Evolutionary conservation across 1,139 yeast species (phyloP).

Genomic region (Candida neerlandica): DNA sequence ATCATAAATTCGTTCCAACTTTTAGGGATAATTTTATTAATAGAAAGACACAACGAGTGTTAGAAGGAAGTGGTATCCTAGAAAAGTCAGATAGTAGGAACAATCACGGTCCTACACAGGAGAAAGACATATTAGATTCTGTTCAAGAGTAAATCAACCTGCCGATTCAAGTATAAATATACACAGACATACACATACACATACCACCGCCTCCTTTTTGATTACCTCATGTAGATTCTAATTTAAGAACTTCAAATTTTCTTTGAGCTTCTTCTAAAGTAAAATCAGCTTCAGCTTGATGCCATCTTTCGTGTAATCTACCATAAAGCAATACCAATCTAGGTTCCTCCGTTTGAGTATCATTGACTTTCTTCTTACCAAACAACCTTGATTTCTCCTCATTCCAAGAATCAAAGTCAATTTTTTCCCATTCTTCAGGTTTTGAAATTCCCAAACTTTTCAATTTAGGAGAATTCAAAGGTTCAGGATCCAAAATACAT

Average conservation of each 20-base stretch:
- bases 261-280: constrained; percentile 21
- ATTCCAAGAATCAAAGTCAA: constrained; percentile 38
- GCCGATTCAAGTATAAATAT: background rate
- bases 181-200: background rate
- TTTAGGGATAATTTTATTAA: constrained; percentile 31
- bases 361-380: constrained; percentile 34
- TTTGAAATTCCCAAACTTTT: constrained; percentile 30
- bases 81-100: background rate
- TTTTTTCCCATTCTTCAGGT: constrained; percentile 41
- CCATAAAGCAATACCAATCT: constrained; percentile 38
- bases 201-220: background rate
- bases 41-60: constrained; percentile 6
- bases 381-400: constrained; percentile 43
- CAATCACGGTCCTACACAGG: no score
- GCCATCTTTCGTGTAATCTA: constrained; percentile 46
- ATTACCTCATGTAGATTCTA: constrained; percentile 7
- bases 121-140: background rate
- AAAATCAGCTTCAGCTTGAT: constrained; percentile 20
- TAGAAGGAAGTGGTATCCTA: constrained; percentile 3
- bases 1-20: constrained; percentile 25
- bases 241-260: constrained; percentile 19
- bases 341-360: constrained; percentile 39
- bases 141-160: background rate
- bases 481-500: constrained; percentile 42
- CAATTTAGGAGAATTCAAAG: constrained; percentile 39